These are phyloP conservation scores for Cyanidium caldarium DNA, from an alignment of 23 red algal species.

Conservation along the genomic window DNA sequence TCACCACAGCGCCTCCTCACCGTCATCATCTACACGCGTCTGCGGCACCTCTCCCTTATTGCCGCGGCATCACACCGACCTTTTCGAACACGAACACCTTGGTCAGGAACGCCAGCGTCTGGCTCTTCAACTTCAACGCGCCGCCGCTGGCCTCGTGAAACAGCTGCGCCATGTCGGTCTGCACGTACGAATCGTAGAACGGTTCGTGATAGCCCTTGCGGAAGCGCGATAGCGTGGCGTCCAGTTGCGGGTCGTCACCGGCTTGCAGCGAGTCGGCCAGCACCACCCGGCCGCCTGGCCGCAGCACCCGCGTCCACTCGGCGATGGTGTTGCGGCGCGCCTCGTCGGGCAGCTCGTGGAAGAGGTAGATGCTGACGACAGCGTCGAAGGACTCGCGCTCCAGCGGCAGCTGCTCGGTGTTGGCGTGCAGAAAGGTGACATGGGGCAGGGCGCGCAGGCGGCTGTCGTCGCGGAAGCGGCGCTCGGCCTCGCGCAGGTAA, in stretches of 20 bases:
- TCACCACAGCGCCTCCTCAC: not conserved
- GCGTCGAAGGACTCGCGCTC: conserved; percentile 22
- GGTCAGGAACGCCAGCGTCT: not conserved
- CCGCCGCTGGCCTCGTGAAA: not conserved
- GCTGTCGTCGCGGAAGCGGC: not conserved
- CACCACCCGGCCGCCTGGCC: conserved; percentile 25
- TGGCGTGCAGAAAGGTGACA: conserved; percentile 22
- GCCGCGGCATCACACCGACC: not conserved
- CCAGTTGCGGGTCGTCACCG: conserved; percentile 1
- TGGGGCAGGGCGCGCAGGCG: not conserved
- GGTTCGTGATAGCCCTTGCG: conserved; percentile 32
- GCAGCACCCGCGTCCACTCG: conserved; percentile 25
- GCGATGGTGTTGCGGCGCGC: conserved; percentile 1
- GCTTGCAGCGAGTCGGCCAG: conserved; percentile 37
- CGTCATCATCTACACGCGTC: not conserved
- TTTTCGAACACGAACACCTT: conserved; percentile 4
- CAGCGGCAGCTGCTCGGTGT: conserved; percentile 25
- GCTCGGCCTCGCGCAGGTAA: conserved; percentile 39
- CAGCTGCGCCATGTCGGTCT: conserved; percentile 25
- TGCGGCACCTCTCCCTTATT: not conserved
- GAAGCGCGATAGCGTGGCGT: conserved; percentile 17
- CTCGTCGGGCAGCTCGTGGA: conserved; percentile 43
- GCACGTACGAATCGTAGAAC: conserved; percentile 35
- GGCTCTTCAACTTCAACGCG: not conserved
- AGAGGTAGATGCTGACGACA: conserved; percentile 40